Evolutionary conservation across 2,329 filamentous ascomycete genomes (phyloP).

Genomic region (Furcasterigmium furcatum): DNA sequence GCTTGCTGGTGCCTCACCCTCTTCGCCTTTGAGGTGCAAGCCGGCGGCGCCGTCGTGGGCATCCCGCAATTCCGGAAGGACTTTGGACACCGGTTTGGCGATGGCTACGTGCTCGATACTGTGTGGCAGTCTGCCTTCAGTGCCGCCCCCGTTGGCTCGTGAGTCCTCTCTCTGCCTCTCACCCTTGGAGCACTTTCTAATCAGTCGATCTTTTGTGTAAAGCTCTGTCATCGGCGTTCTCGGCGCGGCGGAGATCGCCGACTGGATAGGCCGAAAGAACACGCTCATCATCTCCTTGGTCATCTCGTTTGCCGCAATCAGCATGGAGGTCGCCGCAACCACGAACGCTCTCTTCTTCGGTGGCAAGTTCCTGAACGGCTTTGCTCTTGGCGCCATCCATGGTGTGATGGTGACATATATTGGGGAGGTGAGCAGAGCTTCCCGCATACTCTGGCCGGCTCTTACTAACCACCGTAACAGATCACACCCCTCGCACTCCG

Average conservation of each 20-base stretch:
- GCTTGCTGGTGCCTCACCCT: slow-evolving; percentile 35
- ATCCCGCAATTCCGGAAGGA: slow-evolving; percentile 42
- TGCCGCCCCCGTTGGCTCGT: slow-evolving; percentile 35
- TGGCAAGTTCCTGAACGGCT: slow-evolving; percentile 38
- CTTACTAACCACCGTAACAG: slow-evolving; percentile 6
- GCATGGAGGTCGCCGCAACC: slow-evolving; percentile 34
- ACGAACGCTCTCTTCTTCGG: slow-evolving; percentile 23
- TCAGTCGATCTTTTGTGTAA: background rate
- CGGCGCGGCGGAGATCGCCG: background rate
- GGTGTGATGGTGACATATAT: slow-evolving; percentile 25
- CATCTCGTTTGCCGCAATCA: slow-evolving; percentile 30
- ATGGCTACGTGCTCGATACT: slow-evolving; percentile 32
- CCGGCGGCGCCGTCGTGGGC: slow-evolving; percentile 33
- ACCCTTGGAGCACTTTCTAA: no score
- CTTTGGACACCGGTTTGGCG: slow-evolving; percentile 32
- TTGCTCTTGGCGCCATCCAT: slow-evolving; percentile 24
- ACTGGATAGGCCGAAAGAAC: background rate
- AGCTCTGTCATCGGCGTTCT: background rate
- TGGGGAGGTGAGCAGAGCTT: slow-evolving; percentile 22
- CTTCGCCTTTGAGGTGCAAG: slow-evolving; percentile 37
- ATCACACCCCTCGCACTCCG: slow-evolving; percentile 22
- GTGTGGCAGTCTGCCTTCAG: slow-evolving; percentile 42
- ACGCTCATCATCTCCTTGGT: slow-evolving; percentile 24
- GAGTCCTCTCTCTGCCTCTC: no score
- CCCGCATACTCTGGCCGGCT: background rate